Evolutionary conservation across 257 asterid species (phyloP), one percentile per base, ranked within the genome.

Genomic region (Linaria vulgaris): DNA sequence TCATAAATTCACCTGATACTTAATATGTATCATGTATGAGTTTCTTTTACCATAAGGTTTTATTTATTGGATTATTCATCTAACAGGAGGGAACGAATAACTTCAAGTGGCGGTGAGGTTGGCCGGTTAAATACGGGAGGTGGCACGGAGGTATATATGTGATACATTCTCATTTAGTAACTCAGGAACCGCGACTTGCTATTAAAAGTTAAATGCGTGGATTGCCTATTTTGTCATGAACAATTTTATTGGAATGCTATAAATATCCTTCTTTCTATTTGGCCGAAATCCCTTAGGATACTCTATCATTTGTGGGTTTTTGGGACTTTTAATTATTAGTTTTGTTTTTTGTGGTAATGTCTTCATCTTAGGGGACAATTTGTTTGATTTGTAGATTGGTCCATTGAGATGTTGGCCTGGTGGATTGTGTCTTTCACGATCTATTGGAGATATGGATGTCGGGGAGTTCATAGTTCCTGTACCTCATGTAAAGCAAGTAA

Each of bases 351-450:
- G 37, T 12, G 38, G 27, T 27, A 27, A 50, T 31, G 19, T 52
- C 45, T 52, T 69, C 44, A 56, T 61, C 61, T 73, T 71, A 58
- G 14, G 27, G 21, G 58, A 68, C 17, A 43, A 38, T 21, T 43
- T 51, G n/a, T n/a, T 21, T 64, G 62, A 24, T 67, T 39, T 76
- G 74, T 66, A 94, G 99, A 86, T 94, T 74, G 99, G 99, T 69
- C 99, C 99, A 9, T 72, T 94, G 73, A 83, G 99, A 84, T 94
- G 99, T 75, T 94, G 99, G 99, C 99, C 99, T 20, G 99, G 97
- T 64, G 99, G 99, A 3, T 73, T 94, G 72, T 90, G 99, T 76
- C 95, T 94, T 52, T 90, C 99, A 0, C 90, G 99, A 64, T 94
- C 99, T 66, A 86, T 94, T 56, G 99, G 99, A 20, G 99, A 94